Base-by-base conservation (phyloP, 2,329 filamentous ascomycete species). In the Aulographum hederae region DNA sequence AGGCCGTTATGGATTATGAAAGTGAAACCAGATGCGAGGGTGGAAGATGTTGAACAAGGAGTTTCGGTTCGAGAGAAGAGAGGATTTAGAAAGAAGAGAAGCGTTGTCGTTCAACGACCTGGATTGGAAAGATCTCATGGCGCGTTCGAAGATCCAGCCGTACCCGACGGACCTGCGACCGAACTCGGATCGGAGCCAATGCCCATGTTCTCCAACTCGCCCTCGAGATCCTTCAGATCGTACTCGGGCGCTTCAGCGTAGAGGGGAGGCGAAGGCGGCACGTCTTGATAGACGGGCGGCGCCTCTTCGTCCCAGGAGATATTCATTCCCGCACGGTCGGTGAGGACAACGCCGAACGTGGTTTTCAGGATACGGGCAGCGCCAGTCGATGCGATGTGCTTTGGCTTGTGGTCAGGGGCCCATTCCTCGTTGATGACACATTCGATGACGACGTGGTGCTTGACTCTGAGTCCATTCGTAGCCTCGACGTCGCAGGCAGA, bases 271-370 rank as follows among this genome's bases (percentile, higher is more conserved):
- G 77, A 82, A 2, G 73, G 75, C 1, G 86, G 85, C 26, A 95
- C 84, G 48, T 95, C 82, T 53, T 89, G 78, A 56, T 98, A 98
- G 42, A 91, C 70, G 1, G 86, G 86, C 10, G 86, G 86, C 46
- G 80, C 74, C 60, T 98, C 86, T 55, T 94, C 86, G 43, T 95
- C 86, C 86, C 89, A 98, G 43, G 78, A 81, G 44, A 98, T 85
- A 31, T 86, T 85, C 49, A 93, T 68, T 13, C 86, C 86, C 14
- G 70, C 69, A 37, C 80, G 70, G 56, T 92, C 78, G 3, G 85
- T 94, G 34, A 95, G 66, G 35, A 73, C 62, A 32, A 89, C 65
- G 44, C 69, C 72, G 60, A 94, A 95, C 51, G 92, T 81, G 68
- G 93, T 94, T 41, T 86, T 70, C 37, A 98, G 63, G 32, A 95